Evolutionary conservation across 176 grass and related monocot genomes (phyloP), one percentile per base, ranked within the genome.

Genomic region (Thinopyrum elongatum): DNA sequence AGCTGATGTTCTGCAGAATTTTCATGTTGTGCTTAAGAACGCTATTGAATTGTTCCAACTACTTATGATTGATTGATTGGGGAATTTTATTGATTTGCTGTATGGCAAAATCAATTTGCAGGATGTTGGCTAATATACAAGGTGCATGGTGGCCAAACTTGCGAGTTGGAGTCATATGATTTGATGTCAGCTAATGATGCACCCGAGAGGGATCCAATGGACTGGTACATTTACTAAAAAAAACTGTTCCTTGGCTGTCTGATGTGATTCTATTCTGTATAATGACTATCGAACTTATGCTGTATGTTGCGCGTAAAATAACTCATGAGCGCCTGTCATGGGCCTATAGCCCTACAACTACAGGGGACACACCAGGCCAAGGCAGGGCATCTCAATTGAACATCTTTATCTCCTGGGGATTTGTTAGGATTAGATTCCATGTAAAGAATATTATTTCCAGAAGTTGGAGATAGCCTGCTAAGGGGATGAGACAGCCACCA

Each of bases 101-200:
- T 62, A 57, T 77, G 88, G 30, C 78, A 70, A 65, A 76, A 58
- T 49, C 61, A 44, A 33, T 91, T 68, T 88, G 42, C 82, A 95
- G 93, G 95, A 73, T 98, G 94, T 81, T 96, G 97, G 97, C 88
- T 98, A 62, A 94, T 94, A 68, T 95, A 98, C 78, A 90, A 80
- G 82, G 78, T 94, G 68, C 35, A 27, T 29, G 79, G 85, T 88
- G 87, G 61, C 59, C 88, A 92, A 85, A 91, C 83, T 82, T 91
- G 86, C 4, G 86, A 92, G 76, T 83, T 98, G 74, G 90, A 92
- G 46, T 94, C 86, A 4, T 98, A 98, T 86, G 94, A 98, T 90
- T 81, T 98, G n/a, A 75, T 94, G 81, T 98, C 96, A 83, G 96
- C 96, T 80, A 95, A 98, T 85, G 93, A 98, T 89, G 91, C 76